Conservation (phyloP, 163 green algal genomes). For the Chlamydomonas reinhardtii region DNA sequence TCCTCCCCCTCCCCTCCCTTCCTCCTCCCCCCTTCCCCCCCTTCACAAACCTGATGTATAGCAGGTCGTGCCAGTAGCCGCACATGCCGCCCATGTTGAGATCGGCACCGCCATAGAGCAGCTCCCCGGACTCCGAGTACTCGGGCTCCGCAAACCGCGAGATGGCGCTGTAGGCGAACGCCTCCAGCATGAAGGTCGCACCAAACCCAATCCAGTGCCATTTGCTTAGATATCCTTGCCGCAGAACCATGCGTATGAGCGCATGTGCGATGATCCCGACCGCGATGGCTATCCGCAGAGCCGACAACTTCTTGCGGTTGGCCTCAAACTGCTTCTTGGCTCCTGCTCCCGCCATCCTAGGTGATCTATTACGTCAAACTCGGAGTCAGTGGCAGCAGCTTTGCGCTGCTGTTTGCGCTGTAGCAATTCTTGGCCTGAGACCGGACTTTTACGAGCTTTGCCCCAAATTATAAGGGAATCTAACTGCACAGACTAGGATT, state of each 20-base stretch:
- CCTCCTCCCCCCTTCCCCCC: background rate
- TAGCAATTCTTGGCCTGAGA: too few relatives aligned
- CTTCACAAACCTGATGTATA: slow-evolving; percentile 49
- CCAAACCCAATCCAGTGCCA: slow-evolving; percentile 46
- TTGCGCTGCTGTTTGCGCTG: too few relatives aligned
- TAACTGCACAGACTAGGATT: too few relatives aligned
- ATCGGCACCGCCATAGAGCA: slow-evolving; percentile 52
- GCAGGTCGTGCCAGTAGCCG: slow-evolving; percentile 58
- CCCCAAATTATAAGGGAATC: too few relatives aligned
- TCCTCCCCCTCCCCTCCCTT: too few relatives aligned
- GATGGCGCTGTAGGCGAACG: slow-evolving; percentile 53
- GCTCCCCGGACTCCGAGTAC: slow-evolving; percentile 43
- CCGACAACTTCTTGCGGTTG: slow-evolving; percentile 46
- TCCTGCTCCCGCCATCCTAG: slow-evolving; percentile 56
- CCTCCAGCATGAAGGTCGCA: slow-evolving; percentile 43
- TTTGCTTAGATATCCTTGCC: slow-evolving; percentile 8
- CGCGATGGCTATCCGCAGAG: slow-evolving; percentile 39
- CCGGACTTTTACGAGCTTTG: too few relatives aligned
- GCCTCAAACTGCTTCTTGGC: slow-evolving; percentile 66
- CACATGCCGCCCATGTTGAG: slow-evolving; percentile 59
- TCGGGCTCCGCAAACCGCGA: slow-evolving; percentile 41
- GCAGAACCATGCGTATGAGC: slow-evolving; percentile 43
- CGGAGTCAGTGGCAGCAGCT: too few relatives aligned
- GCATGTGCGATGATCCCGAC: slow-evolving; percentile 28
- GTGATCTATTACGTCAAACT: background rate